Evolutionary conservation across 305 asterid species (phyloP).

Genomic region (Striga hermonthica): DNA sequence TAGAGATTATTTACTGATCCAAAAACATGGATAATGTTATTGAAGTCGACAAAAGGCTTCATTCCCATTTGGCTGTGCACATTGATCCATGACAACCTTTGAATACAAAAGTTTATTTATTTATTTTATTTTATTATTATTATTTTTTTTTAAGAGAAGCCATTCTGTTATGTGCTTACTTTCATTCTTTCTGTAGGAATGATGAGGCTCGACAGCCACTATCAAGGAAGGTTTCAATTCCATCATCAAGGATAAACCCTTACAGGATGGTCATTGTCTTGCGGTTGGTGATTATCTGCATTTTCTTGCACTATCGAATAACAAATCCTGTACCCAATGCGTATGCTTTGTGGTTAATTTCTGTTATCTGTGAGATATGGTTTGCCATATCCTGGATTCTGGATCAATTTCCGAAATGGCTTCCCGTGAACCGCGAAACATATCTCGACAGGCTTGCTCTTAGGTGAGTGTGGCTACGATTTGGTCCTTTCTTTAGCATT

Average conservation of each 20-base stretch:
- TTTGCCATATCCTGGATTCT: conserved; percentile 97
- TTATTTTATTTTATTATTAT: neutral
- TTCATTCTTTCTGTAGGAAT: conserved; percentile 55
- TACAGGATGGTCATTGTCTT: conserved; percentile 94
- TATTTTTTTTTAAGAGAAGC: conserved; percentile 14
- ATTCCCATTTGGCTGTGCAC: conserved; percentile 22
- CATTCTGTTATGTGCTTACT: conserved; percentile 24
- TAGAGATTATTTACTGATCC: conserved; percentile 43
- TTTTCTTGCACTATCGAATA: conserved; percentile 90
- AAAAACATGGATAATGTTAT: neutral
- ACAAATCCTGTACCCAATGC: conserved; percentile 95
- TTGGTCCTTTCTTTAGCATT: too few relatives aligned
- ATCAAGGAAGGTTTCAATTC: conserved; percentile 94
- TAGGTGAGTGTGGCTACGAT: conserved; percentile 46
- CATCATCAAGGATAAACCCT: conserved; percentile 94
- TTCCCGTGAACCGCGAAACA: conserved; percentile 93
- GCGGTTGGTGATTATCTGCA: conserved; percentile 77
- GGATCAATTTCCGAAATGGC: conserved; percentile 99
- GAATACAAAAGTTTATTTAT: too few relatives aligned
- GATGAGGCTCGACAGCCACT: conserved; percentile 99
- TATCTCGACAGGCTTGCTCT: conserved; percentile 96
- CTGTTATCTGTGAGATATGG: conserved; percentile 99
- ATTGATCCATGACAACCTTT: conserved; percentile 15
- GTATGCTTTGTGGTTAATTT: conserved; percentile 77
- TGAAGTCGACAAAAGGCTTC: conserved; percentile 17